Conservation (phyloP, 192 early-diverging fungal genomes). For the Coemansia sp. region DNA sequence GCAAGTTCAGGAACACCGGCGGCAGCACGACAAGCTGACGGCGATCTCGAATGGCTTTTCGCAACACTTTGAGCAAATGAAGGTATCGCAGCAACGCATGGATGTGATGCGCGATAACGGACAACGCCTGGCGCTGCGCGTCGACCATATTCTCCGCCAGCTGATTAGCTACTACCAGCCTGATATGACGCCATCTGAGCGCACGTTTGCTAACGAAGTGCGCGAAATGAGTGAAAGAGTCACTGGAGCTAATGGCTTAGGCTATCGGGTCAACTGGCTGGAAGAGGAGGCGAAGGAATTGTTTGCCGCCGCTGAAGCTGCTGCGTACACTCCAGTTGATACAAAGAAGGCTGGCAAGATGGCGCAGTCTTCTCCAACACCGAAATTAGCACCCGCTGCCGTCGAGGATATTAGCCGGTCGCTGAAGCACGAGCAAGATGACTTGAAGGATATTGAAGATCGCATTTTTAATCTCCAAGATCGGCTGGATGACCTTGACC, state of each 20-base stretch:
- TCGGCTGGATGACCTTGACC: conserved; percentile 18
- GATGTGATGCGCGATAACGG: conserved; percentile 44
- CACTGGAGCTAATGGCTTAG: conserved; percentile 32
- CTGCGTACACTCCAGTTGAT: not conserved
- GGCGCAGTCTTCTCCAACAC: not conserved
- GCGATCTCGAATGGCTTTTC: conserved; percentile 40
- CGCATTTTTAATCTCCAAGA: conserved; percentile 37
- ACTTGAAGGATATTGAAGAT: conserved; percentile 27
- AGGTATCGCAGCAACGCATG: conserved; percentile 45
- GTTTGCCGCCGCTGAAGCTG: conserved; percentile 5
- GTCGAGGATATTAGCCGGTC: conserved; percentile 21
- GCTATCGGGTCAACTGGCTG: conserved; percentile 24
- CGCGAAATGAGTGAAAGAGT: conserved; percentile 28
- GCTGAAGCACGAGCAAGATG: conserved; percentile 31
- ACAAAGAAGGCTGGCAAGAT: conserved; percentile 16
- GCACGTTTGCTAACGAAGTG: conserved; percentile 31
- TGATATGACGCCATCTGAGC: conserved; percentile 61
- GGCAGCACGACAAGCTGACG: conserved; percentile 50
- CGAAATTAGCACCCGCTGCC: conserved; percentile 15
- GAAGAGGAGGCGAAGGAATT: conserved; percentile 36
- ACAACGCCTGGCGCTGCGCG: conserved; percentile 51
- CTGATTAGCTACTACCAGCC: conserved; percentile 64
- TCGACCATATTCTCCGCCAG: conserved; percentile 64
- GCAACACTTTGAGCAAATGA: conserved; percentile 48
- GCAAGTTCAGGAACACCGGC: conserved; percentile 52